phyloP scores from a whole-genome alignment of 371 early-diverging fungal genomes.

The Apophysomyces elegans region DNA sequence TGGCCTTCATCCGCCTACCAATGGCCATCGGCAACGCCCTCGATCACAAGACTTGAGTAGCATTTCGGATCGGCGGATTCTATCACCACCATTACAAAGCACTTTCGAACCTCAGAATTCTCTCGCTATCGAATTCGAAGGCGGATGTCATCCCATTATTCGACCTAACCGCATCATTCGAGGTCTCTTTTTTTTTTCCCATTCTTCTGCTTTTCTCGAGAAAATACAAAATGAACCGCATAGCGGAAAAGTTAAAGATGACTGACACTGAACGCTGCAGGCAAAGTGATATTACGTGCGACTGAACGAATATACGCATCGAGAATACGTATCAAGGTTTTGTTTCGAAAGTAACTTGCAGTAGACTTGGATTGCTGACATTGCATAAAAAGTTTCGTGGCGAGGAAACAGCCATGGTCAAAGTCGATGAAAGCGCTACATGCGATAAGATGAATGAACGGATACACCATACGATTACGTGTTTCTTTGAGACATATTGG shows the following conservation, averaged over 20 bases:
- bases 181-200: slow-evolving; percentile 22
- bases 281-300: slow-evolving; percentile 25
- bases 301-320: slow-evolving; percentile 31
- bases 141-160: slow-evolving; percentile 31
- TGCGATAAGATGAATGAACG: slow-evolving; percentile 30
- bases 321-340: slow-evolving; percentile 35
- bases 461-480: slow-evolving; percentile 39
- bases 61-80: background rate
- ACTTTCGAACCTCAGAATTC: slow-evolving; percentile 14
- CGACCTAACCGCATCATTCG: slow-evolving; percentile 39
- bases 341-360: background rate
- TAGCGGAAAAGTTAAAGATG: background rate
- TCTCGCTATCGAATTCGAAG: slow-evolving; percentile 33
- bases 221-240: background rate
- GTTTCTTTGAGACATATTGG: slow-evolving; percentile 35
- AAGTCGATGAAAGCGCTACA: slow-evolving; percentile 31
- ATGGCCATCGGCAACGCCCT: background rate
- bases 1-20: background rate
- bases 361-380: background rate
- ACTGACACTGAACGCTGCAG: slow-evolving; percentile 15
- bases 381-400: slow-evolving; percentile 33
- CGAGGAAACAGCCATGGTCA: slow-evolving; percentile 38
- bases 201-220: background rate
- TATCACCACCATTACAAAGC: background rate
- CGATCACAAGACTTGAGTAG: slow-evolving; percentile 1